Base-by-base conservation (phyloP, 352 stramenopile species). In the Pseudoperonospora humuli region DNA sequence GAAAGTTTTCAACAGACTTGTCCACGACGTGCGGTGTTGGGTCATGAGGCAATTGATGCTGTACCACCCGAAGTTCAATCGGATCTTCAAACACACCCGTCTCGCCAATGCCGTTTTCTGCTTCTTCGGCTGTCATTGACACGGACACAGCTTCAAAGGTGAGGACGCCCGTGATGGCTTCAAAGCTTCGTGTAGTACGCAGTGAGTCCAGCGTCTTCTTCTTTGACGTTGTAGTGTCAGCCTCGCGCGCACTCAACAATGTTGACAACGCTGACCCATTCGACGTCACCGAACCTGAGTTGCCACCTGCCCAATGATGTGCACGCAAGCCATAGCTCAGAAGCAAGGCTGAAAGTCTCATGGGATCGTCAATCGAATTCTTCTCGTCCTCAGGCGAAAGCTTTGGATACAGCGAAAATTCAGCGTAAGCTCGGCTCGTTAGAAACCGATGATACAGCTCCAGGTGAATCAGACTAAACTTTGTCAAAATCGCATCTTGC, bases 381-480 rank as follows among this genome's bases (percentile, higher is more conserved):
- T 57, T 66, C 34, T 70, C 63, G n/a, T 89, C 64, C 15, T 85
- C 71, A 39, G 52, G 38, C 7, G 61, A 54, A 14, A 80, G 50
- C 2, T 68, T 74, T 11, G 72, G 65, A 40, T 93, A 93, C n/a
- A 93, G 53, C 11, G 78, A 64, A 57, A 93, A 93, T 41, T 91
- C 81, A 5, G 76, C 79, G 38, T 89, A 91, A 8, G 81, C 81
- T 20, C 75, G 76, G 28, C 81, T 93, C 17, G 77, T 86, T 14
- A 93, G 50, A 37, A 93, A 93, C 2, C 81, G 77, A 40, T 89
- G 79, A 55, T 91, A 93, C 7, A 93, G 50, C 52, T 93, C 81
- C 17, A 87, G 45, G 36, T 93, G 77, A 43, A 90, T 90, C n/a
- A 88, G 58, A 21, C 68, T 84, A 57, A 93, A 89, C 50, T 87